phyloP scores from a whole-genome alignment of 257 asterid genomes.

The Solanum bukasovii region DNA sequence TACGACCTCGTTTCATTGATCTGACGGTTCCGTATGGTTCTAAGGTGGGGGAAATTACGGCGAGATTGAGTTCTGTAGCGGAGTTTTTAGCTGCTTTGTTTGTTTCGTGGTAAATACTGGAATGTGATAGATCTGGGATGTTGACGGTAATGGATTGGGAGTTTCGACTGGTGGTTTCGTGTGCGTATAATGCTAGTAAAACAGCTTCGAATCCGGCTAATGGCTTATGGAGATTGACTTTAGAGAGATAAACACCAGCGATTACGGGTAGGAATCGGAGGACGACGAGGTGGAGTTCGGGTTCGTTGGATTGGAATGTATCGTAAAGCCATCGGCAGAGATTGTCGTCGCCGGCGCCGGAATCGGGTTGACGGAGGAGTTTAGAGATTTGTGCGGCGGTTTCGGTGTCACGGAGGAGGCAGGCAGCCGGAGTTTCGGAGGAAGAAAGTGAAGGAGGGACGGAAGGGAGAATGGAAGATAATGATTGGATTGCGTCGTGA shows the following conservation, averaged over 20 bases:
- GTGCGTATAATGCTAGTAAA: conserved; percentile 63
- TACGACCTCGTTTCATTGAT: conserved; percentile 4
- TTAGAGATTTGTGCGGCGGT: conserved; percentile 38
- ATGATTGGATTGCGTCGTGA: conserved; percentile 44
- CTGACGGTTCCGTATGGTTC: too few species aligned
- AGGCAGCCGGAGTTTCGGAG: conserved; percentile 54
- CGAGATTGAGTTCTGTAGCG: too few species aligned
- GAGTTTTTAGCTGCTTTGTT: conserved; percentile 8
- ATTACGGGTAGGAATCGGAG: conserved; percentile 69
- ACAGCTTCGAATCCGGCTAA: conserved; percentile 81
- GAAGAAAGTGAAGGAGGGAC: conserved; percentile 40
- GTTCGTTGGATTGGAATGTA: conserved; percentile 66
- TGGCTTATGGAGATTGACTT: conserved; percentile 60
- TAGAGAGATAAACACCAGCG: conserved; percentile 70
- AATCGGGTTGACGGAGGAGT: conserved; percentile 65
- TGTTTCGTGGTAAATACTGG: conserved; percentile 75
- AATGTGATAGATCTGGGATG: conserved; percentile 60
- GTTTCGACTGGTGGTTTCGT: conserved; percentile 49
- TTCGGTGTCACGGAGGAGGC: conserved; percentile 57
- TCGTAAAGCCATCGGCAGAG: conserved; percentile 97
- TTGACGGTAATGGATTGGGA: conserved; percentile 52
- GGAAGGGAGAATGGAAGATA: conserved; percentile 45
- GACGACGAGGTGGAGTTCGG: conserved; percentile 73
- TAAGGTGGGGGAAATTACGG: too few species aligned
- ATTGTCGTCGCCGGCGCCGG: conserved; percentile 71